Conservation (phyloP, 192 early-diverging fungal species). For the Coemansia sp. region DNA sequence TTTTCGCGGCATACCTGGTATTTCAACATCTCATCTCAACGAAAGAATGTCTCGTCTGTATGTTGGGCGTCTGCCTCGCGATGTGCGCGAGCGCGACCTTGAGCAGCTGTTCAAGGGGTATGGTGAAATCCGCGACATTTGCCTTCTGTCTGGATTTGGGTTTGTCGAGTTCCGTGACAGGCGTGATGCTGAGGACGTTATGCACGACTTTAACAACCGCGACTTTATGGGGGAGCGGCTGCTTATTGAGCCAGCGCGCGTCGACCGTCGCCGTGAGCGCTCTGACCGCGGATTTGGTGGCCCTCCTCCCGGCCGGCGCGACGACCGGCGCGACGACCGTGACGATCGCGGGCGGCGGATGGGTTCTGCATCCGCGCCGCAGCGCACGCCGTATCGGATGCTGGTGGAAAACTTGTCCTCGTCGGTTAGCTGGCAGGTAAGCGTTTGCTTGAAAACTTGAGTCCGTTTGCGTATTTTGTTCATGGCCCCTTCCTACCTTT, state of each 20-base stretch:
- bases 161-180: constrained; percentile 90
- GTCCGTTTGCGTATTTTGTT: too few species aligned
- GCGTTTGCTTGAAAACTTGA: constrained; percentile 18
- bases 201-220: constrained; percentile 76
- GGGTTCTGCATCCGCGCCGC: constrained; percentile 32
- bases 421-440: constrained; percentile 76
- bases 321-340: constrained; percentile 38
- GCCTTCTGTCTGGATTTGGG: constrained; percentile 79
- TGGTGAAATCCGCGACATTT: constrained; percentile 78
- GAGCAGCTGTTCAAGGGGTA: constrained; percentile 77
- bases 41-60: constrained; percentile 55
- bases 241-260: constrained; percentile 76
- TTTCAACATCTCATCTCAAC: too few species aligned
- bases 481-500: too few species aligned
- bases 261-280: constrained; percentile 54
- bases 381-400: constrained; percentile 62
- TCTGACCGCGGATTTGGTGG: neutral
- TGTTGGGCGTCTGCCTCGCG: constrained; percentile 79
- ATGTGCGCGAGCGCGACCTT: constrained; percentile 78
- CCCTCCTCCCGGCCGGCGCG: constrained; percentile 14
- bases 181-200: constrained; percentile 85
- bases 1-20: too few species aligned
- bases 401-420: constrained; percentile 79
- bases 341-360: constrained; percentile 49
- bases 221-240: constrained; percentile 82